phyloP scores from a whole-genome alignment of 495 filamentous ascomycete species.

The Cercophora samala region DNA sequence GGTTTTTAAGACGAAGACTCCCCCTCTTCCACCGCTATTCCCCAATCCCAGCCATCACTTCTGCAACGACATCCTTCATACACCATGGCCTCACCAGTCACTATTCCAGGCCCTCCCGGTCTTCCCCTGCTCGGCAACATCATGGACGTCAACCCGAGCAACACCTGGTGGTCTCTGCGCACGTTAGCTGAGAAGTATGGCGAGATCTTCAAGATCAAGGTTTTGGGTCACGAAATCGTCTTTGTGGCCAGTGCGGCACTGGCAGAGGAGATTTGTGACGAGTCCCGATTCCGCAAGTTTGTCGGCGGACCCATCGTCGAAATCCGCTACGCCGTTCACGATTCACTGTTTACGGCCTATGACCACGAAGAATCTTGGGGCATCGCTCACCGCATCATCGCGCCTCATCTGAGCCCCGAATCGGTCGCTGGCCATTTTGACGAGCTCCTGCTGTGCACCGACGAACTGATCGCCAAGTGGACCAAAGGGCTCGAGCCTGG shows the following conservation, averaged over 20 bases:
- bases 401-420: slow-evolving; percentile 62
- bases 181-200: slow-evolving; percentile 62
- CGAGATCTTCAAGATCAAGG: slow-evolving; percentile 67
- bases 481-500: slow-evolving; percentile 44
- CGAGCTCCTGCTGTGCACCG: slow-evolving; percentile 63
- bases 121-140: slow-evolving; percentile 68
- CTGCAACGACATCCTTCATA: not conserved
- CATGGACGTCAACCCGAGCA: slow-evolving; percentile 57
- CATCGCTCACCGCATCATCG: slow-evolving; percentile 66
- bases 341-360: slow-evolving; percentile 68
- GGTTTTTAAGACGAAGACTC: not conserved
- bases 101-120: slow-evolving; percentile 63
- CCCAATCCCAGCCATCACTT: not conserved
- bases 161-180: slow-evolving; percentile 61
- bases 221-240: slow-evolving; percentile 40
- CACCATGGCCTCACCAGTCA: slow-evolving; percentile 37
- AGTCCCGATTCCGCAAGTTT: slow-evolving; percentile 62
- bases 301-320: slow-evolving; percentile 54
- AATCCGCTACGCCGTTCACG: slow-evolving; percentile 56
- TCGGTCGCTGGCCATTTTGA: slow-evolving; percentile 59
- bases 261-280: slow-evolving; percentile 64
- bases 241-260: slow-evolving; percentile 54
- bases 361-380: slow-evolving; percentile 63
- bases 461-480: slow-evolving; percentile 69
- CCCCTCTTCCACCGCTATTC: not conserved